These are phyloP conservation scores for Fraxinus nigra DNA, from an alignment of 305 asterid genomes.

Conservation along the genomic window DNA sequence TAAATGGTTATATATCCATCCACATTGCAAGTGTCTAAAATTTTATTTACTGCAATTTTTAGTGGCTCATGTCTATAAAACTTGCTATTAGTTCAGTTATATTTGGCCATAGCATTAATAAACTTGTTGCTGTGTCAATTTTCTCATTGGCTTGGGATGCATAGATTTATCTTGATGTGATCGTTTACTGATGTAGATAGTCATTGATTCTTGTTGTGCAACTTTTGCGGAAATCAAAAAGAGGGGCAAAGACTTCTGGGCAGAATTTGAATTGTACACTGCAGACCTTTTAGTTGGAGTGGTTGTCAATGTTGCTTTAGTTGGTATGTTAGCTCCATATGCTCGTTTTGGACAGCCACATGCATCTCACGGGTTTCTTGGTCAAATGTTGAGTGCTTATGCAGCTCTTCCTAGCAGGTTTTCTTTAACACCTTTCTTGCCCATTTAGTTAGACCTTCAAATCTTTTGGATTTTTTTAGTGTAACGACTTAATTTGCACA, in stretches of 20 bases:
- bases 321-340: slow-evolving; percentile 94
- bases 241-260: slow-evolving; percentile 97
- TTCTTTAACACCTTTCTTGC: background rate
- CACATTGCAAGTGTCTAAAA: background rate
- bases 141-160: background rate
- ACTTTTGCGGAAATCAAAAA: slow-evolving; percentile 96
- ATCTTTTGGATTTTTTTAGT: background rate
- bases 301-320: slow-evolving; percentile 95
- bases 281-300: slow-evolving; percentile 97
- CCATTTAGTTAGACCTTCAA: background rate
- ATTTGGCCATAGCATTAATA: background rate
- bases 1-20: background rate
- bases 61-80: background rate
- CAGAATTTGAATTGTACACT: slow-evolving; percentile 82
- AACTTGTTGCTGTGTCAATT: background rate
- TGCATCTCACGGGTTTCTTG: slow-evolving; percentile 60
- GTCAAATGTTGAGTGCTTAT: slow-evolving; percentile 65
- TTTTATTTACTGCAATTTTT: background rate
- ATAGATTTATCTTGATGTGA: background rate
- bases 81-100: background rate
- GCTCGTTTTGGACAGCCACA: slow-evolving; percentile 76
- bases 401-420: slow-evolving; percentile 97
- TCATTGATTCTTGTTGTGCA: slow-evolving; percentile 91
- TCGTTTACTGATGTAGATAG: slow-evolving; percentile 49
- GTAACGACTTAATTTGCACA: background rate